Conservation (phyloP, 225 moss, liverwort and hornwort genomes). For the Climacium dendroides region DNA sequence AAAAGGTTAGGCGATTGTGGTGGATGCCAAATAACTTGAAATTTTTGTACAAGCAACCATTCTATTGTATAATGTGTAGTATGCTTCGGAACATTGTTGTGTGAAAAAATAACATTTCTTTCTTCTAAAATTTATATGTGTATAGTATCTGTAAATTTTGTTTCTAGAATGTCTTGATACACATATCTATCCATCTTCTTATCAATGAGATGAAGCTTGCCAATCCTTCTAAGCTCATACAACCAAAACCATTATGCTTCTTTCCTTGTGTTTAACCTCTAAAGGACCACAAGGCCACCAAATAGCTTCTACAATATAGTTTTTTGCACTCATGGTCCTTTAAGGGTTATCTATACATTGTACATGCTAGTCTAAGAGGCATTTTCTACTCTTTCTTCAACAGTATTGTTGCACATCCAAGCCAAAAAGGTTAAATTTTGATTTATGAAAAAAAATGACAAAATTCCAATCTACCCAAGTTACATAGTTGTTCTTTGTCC, state of each 20-base stretch:
- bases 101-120: neutral
- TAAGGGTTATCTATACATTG: too few relatives aligned
- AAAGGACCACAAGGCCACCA: too few relatives aligned
- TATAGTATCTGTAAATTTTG: neutral
- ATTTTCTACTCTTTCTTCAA: too few relatives aligned
- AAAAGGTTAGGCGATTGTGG: accelerated
- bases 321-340: too few relatives aligned
- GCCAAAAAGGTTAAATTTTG: neutral
- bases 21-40: neutral
- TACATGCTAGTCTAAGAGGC: accelerated
- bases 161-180: neutral
- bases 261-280: accelerated
- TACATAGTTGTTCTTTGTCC: neutral
- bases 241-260: neutral
- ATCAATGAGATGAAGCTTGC: neutral
- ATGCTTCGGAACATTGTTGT: too few relatives aligned
- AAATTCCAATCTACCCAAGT: neutral
- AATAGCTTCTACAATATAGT: too few relatives aligned
- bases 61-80: neutral
- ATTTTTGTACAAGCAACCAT: neutral
- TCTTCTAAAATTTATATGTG: neutral
- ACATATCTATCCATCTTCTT: neutral
- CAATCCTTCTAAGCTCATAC: neutral
- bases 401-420: neutral
- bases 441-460: neutral